phyloP scores from a whole-genome alignment of 257 asterid genomes.

The Paraleonurus japonicus region DNA sequence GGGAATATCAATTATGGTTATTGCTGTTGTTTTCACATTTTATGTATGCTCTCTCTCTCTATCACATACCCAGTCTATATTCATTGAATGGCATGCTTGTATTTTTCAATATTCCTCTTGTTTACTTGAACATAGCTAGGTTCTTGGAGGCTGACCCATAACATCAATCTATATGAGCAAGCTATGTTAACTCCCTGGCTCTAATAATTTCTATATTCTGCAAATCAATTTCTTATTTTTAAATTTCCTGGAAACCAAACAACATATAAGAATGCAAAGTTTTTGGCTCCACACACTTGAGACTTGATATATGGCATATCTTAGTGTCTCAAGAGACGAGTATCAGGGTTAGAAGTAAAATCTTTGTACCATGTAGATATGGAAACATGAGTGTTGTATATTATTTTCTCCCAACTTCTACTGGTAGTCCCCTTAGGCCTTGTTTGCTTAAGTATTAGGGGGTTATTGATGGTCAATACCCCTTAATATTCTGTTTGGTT shows the following conservation, averaged over 20 bases:
- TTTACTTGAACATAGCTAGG: neutral
- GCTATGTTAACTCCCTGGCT: neutral
- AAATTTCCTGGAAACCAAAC: neutral
- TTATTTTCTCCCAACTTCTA: neutral
- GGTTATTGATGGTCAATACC: neutral
- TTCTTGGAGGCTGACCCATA: neutral
- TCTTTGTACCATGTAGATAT: neutral
- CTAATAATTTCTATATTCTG: neutral
- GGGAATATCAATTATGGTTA: conserved; percentile 76
- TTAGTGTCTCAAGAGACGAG: neutral
- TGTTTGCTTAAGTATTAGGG: neutral
- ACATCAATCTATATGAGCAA: neutral
- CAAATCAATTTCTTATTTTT: neutral
- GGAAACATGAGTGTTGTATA: neutral
- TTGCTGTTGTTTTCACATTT: conserved; percentile 66
- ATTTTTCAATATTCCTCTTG: neutral
- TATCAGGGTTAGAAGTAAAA: neutral
- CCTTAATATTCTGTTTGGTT: neutral
- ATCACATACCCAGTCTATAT: neutral
- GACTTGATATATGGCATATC: neutral
- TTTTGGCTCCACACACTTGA: too few relatives aligned
- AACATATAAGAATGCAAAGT: neutral
- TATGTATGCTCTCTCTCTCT: conserved; percentile 47
- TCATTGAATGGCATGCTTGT: neutral
- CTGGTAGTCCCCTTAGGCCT: neutral